A percentile compares a stretch with the other conserved stretches of the same genome.
Evolutionary conservation across 2,329 filamentous ascomycete species (phyloP).

Genomic region (Calonectria crousiana): DNA sequence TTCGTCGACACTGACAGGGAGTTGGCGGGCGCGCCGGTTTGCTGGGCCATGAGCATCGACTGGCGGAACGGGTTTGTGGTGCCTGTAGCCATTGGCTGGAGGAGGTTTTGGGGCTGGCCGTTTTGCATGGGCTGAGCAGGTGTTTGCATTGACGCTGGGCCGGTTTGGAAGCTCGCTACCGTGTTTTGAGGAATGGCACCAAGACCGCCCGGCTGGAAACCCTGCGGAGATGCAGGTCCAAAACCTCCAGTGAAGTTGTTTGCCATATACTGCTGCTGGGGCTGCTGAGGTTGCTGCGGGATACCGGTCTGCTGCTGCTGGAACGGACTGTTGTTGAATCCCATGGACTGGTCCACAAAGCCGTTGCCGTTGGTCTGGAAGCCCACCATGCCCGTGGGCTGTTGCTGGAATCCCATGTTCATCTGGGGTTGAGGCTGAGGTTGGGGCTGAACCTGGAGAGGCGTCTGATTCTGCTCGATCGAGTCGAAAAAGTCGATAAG

Average conservation of each 20-base stretch:
- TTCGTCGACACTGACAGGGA: slow-evolving; percentile 53
- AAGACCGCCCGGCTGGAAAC: slow-evolving; percentile 66
- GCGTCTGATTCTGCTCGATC: slow-evolving; percentile 88
- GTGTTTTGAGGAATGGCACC: slow-evolving; percentile 70
- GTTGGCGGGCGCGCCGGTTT: slow-evolving; percentile 58
- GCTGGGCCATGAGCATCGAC: slow-evolving; percentile 80
- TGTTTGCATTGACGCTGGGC: slow-evolving; percentile 32
- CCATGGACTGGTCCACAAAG: slow-evolving; percentile 49
- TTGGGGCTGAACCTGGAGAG: slow-evolving; percentile 64
- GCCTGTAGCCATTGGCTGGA: slow-evolving; percentile 46
- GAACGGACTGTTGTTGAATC: slow-evolving; percentile 46
- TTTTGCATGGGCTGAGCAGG: slow-evolving; percentile 35
- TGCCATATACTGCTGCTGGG: slow-evolving; percentile 57
- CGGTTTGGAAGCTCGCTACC: slow-evolving; percentile 50
- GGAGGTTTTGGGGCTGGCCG: slow-evolving; percentile 37
- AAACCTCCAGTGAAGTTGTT: slow-evolving; percentile 77
- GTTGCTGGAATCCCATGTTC: slow-evolving; percentile 47
- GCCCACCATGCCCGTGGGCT: slow-evolving; percentile 40
- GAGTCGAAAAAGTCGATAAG: slow-evolving; percentile 96
- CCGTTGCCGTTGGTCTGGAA: slow-evolving; percentile 44
- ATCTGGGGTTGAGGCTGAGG: slow-evolving; percentile 47
- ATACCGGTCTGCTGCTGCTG: slow-evolving; percentile 46
- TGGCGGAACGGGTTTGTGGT: slow-evolving; percentile 94
- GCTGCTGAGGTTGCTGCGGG: slow-evolving; percentile 51
- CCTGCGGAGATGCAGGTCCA: slow-evolving; percentile 77